These are phyloP conservation scores for Vitis cinerea DNA, from an alignment of 164 flowering plant species.

Conservation along the genomic window DNA sequence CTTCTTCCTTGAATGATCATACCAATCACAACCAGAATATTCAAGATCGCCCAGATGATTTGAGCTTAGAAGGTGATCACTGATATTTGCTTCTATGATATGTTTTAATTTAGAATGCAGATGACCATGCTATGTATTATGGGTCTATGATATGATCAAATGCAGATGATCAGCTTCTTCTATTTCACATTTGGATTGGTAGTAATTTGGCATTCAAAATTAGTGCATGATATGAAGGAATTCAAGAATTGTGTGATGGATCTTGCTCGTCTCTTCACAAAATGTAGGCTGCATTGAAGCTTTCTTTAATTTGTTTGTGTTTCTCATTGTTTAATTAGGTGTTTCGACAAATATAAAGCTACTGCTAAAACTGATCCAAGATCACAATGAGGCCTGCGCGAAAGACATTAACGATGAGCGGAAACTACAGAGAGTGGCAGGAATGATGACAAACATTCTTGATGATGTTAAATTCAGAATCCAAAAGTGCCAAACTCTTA, in stretches of 20 bases:
- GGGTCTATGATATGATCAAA: too few species aligned
- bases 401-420: slow-evolving; percentile 37
- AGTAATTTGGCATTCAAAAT: too few species aligned
- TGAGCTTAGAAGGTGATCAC: slow-evolving; percentile 32
- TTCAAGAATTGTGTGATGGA: too few species aligned
- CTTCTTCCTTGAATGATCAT: slow-evolving; percentile 2
- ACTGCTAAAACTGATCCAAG: slow-evolving; percentile 58
- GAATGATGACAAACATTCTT: slow-evolving; percentile 70
- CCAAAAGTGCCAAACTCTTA: slow-evolving; percentile 40
- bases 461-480: slow-evolving; percentile 57
- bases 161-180: too few species aligned
- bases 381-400: slow-evolving; percentile 48
- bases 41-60: slow-evolving; percentile 18
- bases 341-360: slow-evolving; percentile 57
- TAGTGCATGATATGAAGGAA: too few species aligned
- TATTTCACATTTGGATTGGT: too few species aligned
- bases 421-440: slow-evolving; percentile 44
- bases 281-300: too few species aligned
- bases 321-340: slow-evolving; percentile 25
- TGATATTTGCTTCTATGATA: too few species aligned
- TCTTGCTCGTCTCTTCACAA: too few species aligned
- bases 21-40: too few species aligned
- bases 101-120: too few species aligned
- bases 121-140: too few species aligned
- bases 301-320: background rate